phyloP scores from a whole-genome alignment of 139 green algal genomes.

The Volvox africanus region DNA sequence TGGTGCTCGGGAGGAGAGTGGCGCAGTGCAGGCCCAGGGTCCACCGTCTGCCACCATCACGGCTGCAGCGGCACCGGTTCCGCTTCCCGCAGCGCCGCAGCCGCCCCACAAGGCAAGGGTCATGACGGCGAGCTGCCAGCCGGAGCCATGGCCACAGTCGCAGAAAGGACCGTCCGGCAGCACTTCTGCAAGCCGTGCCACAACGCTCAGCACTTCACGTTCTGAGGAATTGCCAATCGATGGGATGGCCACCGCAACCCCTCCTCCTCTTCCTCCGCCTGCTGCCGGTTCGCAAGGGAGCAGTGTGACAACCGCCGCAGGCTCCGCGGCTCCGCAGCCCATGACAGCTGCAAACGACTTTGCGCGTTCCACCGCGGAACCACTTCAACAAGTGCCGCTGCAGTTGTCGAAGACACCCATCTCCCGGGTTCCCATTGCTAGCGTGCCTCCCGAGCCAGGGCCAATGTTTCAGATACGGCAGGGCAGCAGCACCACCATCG shows the following conservation, averaged over 20 bases:
- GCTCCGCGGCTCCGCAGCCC: not conserved
- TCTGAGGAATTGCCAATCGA: not conserved
- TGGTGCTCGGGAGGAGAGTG: not conserved
- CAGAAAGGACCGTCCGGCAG: not conserved
- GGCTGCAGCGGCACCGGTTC: not conserved
- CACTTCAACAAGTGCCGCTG: not conserved
- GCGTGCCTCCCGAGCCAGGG: slow-evolving; percentile 17
- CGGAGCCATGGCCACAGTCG: slow-evolving; percentile 7
- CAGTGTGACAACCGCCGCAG: not conserved
- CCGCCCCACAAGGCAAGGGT: not conserved
- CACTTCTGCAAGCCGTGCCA: slow-evolving; percentile 18
- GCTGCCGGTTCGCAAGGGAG: not conserved
- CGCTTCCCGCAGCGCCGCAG: not conserved
- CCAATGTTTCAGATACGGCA: slow-evolving; percentile 17
- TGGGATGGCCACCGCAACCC: too few species aligned
- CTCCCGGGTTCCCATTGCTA: not conserved
- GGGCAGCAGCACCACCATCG: slow-evolving; percentile 4
- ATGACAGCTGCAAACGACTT: not conserved
- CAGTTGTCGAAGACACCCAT: not conserved
- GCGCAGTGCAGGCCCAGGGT: too few species aligned
- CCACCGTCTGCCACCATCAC: not conserved
- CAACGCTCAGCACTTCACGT: too few species aligned
- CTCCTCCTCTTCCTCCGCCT: too few species aligned
- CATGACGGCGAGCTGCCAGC: slow-evolving; percentile 11
- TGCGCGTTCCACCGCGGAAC: not conserved